Conservation (phyloP, 2,329 filamentous ascomycete species). For the Sporothrix curviconia region DNA sequence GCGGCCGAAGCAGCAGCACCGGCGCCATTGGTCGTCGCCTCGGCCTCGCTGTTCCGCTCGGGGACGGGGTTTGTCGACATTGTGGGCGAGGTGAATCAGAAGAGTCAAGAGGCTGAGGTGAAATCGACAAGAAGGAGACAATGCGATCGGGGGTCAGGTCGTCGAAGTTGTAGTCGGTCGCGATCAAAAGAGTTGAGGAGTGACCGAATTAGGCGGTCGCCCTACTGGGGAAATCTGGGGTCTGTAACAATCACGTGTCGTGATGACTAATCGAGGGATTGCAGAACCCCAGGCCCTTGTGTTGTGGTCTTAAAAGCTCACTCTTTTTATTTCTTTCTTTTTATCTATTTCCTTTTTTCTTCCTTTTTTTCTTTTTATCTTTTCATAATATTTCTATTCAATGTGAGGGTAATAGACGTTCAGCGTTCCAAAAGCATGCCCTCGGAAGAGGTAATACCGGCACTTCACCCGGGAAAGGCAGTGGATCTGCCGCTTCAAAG, state of each 20-base stretch:
- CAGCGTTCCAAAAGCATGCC: not conserved
- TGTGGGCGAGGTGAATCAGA: not conserved
- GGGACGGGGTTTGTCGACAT: slow-evolving; percentile 16
- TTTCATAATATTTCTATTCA: too few relatives aligned
- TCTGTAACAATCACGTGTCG: slow-evolving; percentile 11
- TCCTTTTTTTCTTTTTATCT: too few relatives aligned
- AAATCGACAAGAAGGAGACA: not conserved
- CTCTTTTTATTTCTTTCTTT: too few relatives aligned
- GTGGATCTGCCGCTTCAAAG: too few relatives aligned
- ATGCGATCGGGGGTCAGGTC: not conserved
- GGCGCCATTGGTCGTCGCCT: slow-evolving; percentile 14
- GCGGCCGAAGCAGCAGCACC: not conserved
- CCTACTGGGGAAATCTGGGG: too few relatives aligned
- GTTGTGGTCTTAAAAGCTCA: not conserved
- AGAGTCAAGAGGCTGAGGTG: not conserved
- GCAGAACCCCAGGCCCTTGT: not conserved
- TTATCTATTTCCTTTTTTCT: too few relatives aligned
- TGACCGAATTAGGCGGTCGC: slow-evolving; percentile 1
- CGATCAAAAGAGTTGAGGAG: not conserved
- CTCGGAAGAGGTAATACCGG: slow-evolving; percentile 8
- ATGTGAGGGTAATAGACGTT: too few relatives aligned
- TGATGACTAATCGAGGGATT: not conserved
- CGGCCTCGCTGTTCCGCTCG: slow-evolving; percentile 2
- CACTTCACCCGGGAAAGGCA: not conserved
- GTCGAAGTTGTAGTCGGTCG: not conserved